Evolutionary conservation across 257 asterid species (phyloP).

Genomic region (Nicotiana obtusifolia): DNA sequence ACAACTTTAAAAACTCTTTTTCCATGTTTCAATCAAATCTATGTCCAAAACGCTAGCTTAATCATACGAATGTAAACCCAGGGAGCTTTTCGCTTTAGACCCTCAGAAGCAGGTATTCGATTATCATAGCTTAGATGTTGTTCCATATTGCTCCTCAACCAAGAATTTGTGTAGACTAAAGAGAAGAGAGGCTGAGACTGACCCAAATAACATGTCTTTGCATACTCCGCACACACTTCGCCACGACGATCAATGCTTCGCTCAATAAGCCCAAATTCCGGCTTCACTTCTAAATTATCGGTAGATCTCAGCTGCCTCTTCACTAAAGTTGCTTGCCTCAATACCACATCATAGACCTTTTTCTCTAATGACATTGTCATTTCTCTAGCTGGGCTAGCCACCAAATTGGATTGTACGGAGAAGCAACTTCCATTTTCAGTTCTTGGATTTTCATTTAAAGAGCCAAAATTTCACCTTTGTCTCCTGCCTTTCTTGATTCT

Average conservation of each 20-base stretch:
- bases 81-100: no score
- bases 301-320: constrained; percentile 45
- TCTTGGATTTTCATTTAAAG: constrained; percentile 32
- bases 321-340: constrained; percentile 89
- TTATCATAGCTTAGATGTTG: no score
- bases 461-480: constrained; percentile 28
- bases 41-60: no score
- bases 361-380: constrained; percentile 74
- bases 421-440: constrained; percentile 30
- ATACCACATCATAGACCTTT: constrained; percentile 89
- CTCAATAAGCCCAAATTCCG: constrained; percentile 56
- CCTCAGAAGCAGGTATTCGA: no score
- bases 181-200: constrained; percentile 31
- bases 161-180: constrained; percentile 12
- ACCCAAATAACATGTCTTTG: constrained; percentile 55
- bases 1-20: no score
- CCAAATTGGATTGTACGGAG: constrained; percentile 40
- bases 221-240: constrained; percentile 64
- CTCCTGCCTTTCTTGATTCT: constrained; percentile 36
- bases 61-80: no score
- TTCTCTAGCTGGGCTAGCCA: constrained; percentile 71
- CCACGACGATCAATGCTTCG: constrained; percentile 94
- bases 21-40: no score
- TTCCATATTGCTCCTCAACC: neutral
- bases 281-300: constrained; percentile 57